A percentile compares a stretch with the other conserved stretches of the same genome.
phyloP scores from a whole-genome alignment of 148 eudicot genomes.

The Spergularia bocconei region DNA sequence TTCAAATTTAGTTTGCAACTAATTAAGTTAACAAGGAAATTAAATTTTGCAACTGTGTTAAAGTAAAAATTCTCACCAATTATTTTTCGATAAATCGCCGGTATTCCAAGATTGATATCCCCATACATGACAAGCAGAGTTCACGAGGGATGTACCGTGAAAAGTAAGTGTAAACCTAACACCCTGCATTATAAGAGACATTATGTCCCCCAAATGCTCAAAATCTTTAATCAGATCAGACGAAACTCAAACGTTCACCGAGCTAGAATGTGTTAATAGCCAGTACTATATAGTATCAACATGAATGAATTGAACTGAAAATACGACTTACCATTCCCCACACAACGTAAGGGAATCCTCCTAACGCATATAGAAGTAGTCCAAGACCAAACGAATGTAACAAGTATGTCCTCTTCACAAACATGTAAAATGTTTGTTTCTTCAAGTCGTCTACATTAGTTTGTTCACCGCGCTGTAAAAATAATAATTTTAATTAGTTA shows the following conservation, averaged over 20 bases:
- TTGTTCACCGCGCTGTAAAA: slow-evolving; percentile 18
- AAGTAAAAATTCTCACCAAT: slow-evolving; percentile 57
- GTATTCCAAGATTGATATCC: slow-evolving; percentile 79
- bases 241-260: too few relatives aligned
- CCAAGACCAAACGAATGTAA: slow-evolving; percentile 62
- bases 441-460: slow-evolving; percentile 69
- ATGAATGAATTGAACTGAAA: too few relatives aligned
- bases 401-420: slow-evolving; percentile 51
- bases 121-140: slow-evolving; percentile 85
- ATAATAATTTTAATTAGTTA: too few relatives aligned
- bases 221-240: too few relatives aligned
- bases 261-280: too few relatives aligned
- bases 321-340: slow-evolving; percentile 71
- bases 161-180: slow-evolving; percentile 61
- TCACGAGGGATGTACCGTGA: slow-evolving; percentile 69
- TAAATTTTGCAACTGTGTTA: too few relatives aligned
- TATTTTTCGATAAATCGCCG: slow-evolving; percentile 64
- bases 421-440: slow-evolving; percentile 61
- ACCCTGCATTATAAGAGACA: slow-evolving; percentile 43
- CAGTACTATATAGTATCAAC: too few relatives aligned
- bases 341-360: slow-evolving; percentile 65
- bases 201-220: too few relatives aligned
- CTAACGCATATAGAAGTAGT: slow-evolving; percentile 44
- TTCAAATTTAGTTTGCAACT: not conserved
- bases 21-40: too few relatives aligned